Base-by-base conservation (phyloP, 202 grass and related monocot species). In the Carex arenaria region DNA sequence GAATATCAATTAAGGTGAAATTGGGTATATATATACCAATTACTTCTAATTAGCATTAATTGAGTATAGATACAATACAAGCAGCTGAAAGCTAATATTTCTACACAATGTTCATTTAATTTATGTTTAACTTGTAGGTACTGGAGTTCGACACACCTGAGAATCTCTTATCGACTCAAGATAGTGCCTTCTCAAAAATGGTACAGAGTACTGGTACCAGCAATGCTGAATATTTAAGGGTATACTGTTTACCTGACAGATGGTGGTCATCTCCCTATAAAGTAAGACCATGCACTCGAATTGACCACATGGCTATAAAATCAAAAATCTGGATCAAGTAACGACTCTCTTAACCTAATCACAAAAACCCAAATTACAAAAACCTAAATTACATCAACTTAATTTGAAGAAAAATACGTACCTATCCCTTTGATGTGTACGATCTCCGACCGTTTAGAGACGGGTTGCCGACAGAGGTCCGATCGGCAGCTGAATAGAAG, bases 221-320 rank as follows among this genome's bases (percentile, higher is more conserved):
- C 83, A 99, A 99, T 68, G 91, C 96, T 62, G 89, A 99, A 89
- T 99, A 99, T 68, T 86, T 99, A 76, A 93, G 88, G 93, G 96
- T 96, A 93, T 23, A 8, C 40, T 43, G 9, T 43, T 86, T 34
- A 31, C 3, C 52, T 85, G 91, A 91, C 61, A 85, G 93, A 76
- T 99, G 97, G 97, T 99, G 97, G 97, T 96, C 97, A 20, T 94
- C 97, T 59, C 93, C 96, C 68, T 99, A 96, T 89, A 99, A 87
- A 90, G 85, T 99, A n/a, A n/a, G n/a, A n/a, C n/a, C n/a, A n/a
- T n/a, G n/a, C n/a, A n/a, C n/a, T n/a, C n/a, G n/a, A n/a, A n/a
- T n/a, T n/a, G n/a, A n/a, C n/a, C n/a, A n/a, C n/a, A n/a, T n/a
- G n/a, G n/a, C n/a, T n/a, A n/a, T n/a, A n/a, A n/a, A n/a, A n/a